Base-by-base conservation (phyloP, 2,329 filamentous ascomycete species). In the Talaromyces albobiverticillius region DNA sequence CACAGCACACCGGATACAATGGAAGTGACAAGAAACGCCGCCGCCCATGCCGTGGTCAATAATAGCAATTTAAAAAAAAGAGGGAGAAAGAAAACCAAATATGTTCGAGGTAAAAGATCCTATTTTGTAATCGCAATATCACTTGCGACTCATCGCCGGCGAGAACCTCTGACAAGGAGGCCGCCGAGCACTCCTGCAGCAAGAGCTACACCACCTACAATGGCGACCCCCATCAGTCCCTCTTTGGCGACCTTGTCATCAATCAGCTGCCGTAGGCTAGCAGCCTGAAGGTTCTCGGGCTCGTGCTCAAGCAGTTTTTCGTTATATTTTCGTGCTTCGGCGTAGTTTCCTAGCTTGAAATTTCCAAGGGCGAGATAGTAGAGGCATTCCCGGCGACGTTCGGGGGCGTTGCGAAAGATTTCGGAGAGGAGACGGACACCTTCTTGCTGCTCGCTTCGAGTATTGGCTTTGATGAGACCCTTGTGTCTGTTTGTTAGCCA, bases 261-360 rank as follows among this genome's bases (percentile, higher is more conserved):
- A 65, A 99, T 95, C 70, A 97, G 77, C 43, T 86, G 82, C 65
- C 89, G 85, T 72, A 99, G 76, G 73, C 95, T 95, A 53, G 85
- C 81, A 23, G 93, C 91, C 75, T 99, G 94, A 66, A 96, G 74
- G 72, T 97, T 99, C 45, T 83, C 85, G 8, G 91, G 90, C 76
- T 99, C 94, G 70, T 93, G 87, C 59, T 96, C 90, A 51, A 97
- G 76, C 58, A 99, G 79, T 47, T 93, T 80, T 67, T 97, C 93
- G 72, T 99, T 99, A 76, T 97, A 97, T 68, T 90, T 83, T 66
- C 93, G 82, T 57, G 93, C 93, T 70, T 99, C 94, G 57, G 87
- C 91, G 73, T 96, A 99, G 80, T 96, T 97, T 58, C 92, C 93
- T 45, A 99, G 84, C 79, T 97, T 97, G 83, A 93, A 97, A 80